These are phyloP conservation scores for Saccharomycopsis amapae DNA, from an alignment of 805 yeast species.

Conservation along the genomic window DNA sequence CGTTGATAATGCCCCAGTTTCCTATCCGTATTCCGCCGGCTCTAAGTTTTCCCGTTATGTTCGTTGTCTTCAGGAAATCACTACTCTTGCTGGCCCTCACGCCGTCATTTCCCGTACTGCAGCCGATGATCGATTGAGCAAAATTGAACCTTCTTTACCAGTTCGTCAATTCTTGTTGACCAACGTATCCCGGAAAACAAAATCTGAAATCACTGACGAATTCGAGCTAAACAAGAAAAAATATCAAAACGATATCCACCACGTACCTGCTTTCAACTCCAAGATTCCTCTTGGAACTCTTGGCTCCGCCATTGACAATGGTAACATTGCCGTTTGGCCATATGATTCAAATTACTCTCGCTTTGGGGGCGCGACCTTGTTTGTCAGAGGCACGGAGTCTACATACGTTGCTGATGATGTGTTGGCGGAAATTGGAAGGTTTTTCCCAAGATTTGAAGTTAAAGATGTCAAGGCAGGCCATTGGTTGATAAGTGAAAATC, in stretches of 20 bases:
- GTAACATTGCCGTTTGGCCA: constrained; percentile 71
- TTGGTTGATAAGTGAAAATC: constrained; percentile 88
- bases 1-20: constrained; percentile 89
- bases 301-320: constrained; percentile 55
- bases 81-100: constrained; percentile 52
- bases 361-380: constrained; percentile 68
- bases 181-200: constrained; percentile 46
- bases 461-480: constrained; percentile 81
- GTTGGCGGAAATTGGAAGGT: constrained; percentile 61
- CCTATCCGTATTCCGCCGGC: constrained; percentile 44
- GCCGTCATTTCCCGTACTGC: constrained; percentile 37
- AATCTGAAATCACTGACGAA: constrained; percentile 29
- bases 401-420: constrained; percentile 78
- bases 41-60: constrained; percentile 60
- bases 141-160: constrained; percentile 51
- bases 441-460: constrained; percentile 71
- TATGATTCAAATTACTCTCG: constrained; percentile 45
- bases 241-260: constrained; percentile 28
- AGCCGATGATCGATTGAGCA: constrained; percentile 55
- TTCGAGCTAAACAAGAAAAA: constrained; percentile 24
- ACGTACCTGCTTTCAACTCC: constrained; percentile 30
- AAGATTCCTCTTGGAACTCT: constrained; percentile 69
- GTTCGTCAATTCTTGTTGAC: constrained; percentile 75
- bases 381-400: constrained; percentile 73
- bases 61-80: constrained; percentile 51